Evolutionary conservation across 371 early-diverging fungal genomes (phyloP).

Genomic region (Lichtheimia hyalospora): DNA sequence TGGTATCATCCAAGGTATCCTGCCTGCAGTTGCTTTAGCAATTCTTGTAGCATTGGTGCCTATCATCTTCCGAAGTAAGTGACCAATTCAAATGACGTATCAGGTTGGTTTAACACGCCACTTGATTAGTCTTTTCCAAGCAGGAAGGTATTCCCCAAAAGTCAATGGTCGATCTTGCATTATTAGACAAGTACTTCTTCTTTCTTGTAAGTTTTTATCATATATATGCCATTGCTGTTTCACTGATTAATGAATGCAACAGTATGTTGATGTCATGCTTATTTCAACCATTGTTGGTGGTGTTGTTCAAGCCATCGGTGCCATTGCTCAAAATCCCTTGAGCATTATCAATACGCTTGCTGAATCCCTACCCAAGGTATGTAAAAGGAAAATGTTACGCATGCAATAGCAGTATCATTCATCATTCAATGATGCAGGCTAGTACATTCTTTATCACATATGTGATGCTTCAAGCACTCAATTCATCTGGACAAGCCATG

Average conservation of each 20-base stretch:
- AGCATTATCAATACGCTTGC: conserved; percentile 53
- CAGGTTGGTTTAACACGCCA: no score
- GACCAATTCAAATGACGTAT: neutral
- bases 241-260: neutral
- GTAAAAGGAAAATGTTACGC: conserved; percentile 20
- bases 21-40: conserved; percentile 75
- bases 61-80: conserved; percentile 56
- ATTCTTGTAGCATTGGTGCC: conserved; percentile 74
- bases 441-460: conserved; percentile 80
- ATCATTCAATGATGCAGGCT: neutral
- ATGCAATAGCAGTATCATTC: neutral
- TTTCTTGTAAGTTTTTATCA: conserved; percentile 56
- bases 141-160: conserved; percentile 70
- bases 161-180: conserved; percentile 59
- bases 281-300: conserved; percentile 74
- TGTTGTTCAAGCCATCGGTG: conserved; percentile 45
- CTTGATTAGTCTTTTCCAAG: conserved; percentile 42
- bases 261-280: conserved; percentile 80
- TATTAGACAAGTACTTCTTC: conserved; percentile 70
- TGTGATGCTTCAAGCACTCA: conserved; percentile 70
- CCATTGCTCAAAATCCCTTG: conserved; percentile 45
- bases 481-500: conserved; percentile 66
- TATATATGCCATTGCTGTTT: no score
- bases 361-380: conserved; percentile 61
- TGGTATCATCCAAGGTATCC: conserved; percentile 78